These are phyloP conservation scores for Russula vinacea DNA, from an alignment of 768 basidiomycete species.

Conservation along the genomic window DNA sequence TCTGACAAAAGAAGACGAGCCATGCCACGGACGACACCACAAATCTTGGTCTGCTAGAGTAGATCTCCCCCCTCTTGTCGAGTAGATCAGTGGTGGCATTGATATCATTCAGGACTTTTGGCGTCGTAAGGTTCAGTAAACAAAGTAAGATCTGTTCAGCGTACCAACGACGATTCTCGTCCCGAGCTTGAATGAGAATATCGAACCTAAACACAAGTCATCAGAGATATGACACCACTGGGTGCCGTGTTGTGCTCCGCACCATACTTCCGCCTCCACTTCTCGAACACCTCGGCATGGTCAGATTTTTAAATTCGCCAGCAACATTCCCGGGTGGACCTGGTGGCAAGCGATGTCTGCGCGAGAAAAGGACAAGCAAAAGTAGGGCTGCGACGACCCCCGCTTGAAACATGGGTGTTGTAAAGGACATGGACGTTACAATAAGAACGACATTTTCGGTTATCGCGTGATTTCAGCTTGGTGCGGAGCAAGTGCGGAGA, in stretches of 20 bases:
- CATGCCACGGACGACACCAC: constrained; percentile 9
- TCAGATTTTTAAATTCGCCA: background rate
- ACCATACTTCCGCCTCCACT: constrained; percentile 18
- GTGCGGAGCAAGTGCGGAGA: too few relatives aligned
- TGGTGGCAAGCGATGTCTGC: constrained; percentile 12
- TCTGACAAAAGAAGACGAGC: background rate
- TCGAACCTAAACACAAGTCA: constrained; percentile 3
- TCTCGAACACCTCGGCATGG: constrained; percentile 2
- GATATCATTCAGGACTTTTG: constrained; percentile 21
- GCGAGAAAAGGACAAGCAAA: background rate
- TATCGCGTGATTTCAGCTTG: too few relatives aligned
- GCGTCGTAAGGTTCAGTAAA: background rate
- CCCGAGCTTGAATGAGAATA: constrained; percentile 24
- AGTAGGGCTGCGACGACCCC: background rate
- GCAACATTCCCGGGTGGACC: constrained; percentile 16
- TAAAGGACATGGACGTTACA: too few relatives aligned
- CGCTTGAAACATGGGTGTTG: background rate
- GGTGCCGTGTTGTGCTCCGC: background rate
- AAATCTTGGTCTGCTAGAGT: constrained; percentile 25
- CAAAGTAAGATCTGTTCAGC: background rate
- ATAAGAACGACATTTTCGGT: too few relatives aligned
- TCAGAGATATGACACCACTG: background rate
- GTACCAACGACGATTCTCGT: constrained; percentile 14
- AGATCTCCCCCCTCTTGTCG: constrained; percentile 26
- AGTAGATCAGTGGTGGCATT: constrained; percentile 18